Evolutionary conservation across 1,284 basidiomycete genomes (phyloP).

Genomic region (Tilletia setariae): DNA sequence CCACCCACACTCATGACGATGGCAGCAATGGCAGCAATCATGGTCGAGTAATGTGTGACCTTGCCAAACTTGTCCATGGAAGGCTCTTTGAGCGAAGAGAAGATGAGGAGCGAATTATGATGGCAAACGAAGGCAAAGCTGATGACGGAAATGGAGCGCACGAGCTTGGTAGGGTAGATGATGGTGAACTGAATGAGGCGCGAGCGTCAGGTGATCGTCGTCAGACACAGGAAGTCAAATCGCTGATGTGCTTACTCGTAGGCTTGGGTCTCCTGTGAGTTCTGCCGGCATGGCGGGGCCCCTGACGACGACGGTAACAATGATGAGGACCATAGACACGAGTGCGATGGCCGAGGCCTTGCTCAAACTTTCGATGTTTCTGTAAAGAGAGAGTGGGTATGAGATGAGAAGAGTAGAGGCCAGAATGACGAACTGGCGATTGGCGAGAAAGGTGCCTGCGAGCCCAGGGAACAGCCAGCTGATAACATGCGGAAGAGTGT

Average conservation of each 20-base stretch:
- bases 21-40: conserved; percentile 47
- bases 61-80: conserved; percentile 89
- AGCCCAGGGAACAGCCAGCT: conserved; percentile 79
- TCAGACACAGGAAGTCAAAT: not conserved
- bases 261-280: conserved; percentile 66
- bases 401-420: conserved; percentile 63
- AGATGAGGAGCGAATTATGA: conserved; percentile 64
- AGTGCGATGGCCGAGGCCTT: conserved; percentile 75
- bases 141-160: conserved; percentile 51
- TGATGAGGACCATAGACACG: conserved; percentile 90
- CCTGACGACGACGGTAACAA: conserved; percentile 78
- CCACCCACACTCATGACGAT: conserved; percentile 75
- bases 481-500: conserved; percentile 91
- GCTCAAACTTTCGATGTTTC: conserved; percentile 94
- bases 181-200: conserved; percentile 67
- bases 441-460: conserved; percentile 71
- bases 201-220: not conserved
- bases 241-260: conserved; percentile 22
- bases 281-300: conserved; percentile 75
- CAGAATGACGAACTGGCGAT: conserved; percentile 74
- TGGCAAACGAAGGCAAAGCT: conserved; percentile 55
- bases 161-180: conserved; percentile 68
- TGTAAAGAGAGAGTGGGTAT: conserved; percentile 90
- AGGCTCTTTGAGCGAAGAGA: conserved; percentile 84
- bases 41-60: conserved; percentile 70